Base-by-base conservation (phyloP, 2,329 filamentous ascomycete genomes). In the Fusarium equiseti region DNA sequence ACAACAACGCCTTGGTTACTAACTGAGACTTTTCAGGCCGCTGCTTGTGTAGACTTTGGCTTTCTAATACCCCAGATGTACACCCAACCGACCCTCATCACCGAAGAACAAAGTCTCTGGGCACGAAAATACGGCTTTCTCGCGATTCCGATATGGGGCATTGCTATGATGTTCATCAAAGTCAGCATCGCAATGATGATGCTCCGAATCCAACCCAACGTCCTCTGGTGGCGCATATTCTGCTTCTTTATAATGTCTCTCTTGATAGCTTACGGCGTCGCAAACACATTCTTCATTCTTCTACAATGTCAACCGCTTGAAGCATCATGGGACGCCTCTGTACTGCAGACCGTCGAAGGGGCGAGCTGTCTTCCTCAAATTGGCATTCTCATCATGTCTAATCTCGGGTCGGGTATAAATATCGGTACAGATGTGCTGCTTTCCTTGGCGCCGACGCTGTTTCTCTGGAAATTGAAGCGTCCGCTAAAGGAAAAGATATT, bases 141-240 rank as follows among this genome's bases (percentile, higher is more conserved):
- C 9, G 52, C 60, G 0, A 65, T 65, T 8, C 46, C 63, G 2
- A 40, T 67, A 1, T 67, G 56, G 64, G 64, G 64, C 0, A 63
- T 67, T 15, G 56, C 63, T 1, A 67, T 67, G 63, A 67, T 62
- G 50, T 67, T 67, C 24, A 67, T 67, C 20, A 63, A 67, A 29
- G 16, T 55, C 18, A 63, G 56, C 50, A 67, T 67, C 8, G 63
- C 63, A 13, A 67, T 67, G 64, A 67, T 57, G 64, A 67, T 67
- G 56, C 45, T 46, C 6, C 29, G 63, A 6, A 67, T 67, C 1
- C 64, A 67, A 22, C 56, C 64, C 1, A 63, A 54, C 0, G 42
- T 67, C 1, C 4, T 67, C 9, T 67, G 46, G 62, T 43, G 62
- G 62, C 22, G 45, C 3, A 5, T 65, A 32, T 65, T 65, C 7